Percentiles rank a stretch among this genome's conserved stretches.
Conservation (phyloP, 2,329 filamentous ascomycete genomes). For the Apiospora kogelbergensis region DNA sequence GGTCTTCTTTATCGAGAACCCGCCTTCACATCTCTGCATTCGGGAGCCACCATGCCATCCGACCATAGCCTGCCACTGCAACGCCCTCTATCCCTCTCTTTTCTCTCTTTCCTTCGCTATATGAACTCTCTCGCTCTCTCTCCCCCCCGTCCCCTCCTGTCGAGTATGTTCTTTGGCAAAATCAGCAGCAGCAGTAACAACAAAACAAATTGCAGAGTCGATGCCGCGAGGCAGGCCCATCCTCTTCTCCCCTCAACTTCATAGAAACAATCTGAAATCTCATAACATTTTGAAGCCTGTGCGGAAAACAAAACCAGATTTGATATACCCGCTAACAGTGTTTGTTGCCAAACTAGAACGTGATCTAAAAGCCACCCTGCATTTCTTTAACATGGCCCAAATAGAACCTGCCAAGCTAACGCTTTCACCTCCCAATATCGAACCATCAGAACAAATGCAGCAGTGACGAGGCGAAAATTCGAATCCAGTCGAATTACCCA, state of each 20-base stretch:
- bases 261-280: slow-evolving; percentile 6
- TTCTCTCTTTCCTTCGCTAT: background rate
- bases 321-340: slow-evolving; percentile 26
- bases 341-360: slow-evolving; percentile 29
- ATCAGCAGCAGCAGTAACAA: background rate
- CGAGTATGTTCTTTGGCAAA: background rate
- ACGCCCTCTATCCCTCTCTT: background rate
- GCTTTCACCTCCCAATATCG: slow-evolving; percentile 8
- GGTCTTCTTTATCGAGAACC: background rate
- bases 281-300: slow-evolving; percentile 1
- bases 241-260: background rate
- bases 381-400: slow-evolving; percentile 7
- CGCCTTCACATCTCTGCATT: background rate
- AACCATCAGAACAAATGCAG: background rate
- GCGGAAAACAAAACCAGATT: slow-evolving; percentile 18
- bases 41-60: background rate
- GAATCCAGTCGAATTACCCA: slow-evolving; percentile 8
- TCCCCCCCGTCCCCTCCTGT: background rate
- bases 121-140: background rate
- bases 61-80: background rate
- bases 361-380: slow-evolving; percentile 24
- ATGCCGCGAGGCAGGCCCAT: slow-evolving; percentile 12
- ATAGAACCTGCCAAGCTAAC: background rate
- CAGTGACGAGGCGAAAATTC: slow-evolving; percentile 2
- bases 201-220: background rate